A percentile compares a stretch with the other conserved stretches of the same genome.
These are phyloP conservation scores for Hypoxylon intermedium DNA, from an alignment of 495 filamentous ascomycete genomes.

Conservation along the genomic window DNA sequence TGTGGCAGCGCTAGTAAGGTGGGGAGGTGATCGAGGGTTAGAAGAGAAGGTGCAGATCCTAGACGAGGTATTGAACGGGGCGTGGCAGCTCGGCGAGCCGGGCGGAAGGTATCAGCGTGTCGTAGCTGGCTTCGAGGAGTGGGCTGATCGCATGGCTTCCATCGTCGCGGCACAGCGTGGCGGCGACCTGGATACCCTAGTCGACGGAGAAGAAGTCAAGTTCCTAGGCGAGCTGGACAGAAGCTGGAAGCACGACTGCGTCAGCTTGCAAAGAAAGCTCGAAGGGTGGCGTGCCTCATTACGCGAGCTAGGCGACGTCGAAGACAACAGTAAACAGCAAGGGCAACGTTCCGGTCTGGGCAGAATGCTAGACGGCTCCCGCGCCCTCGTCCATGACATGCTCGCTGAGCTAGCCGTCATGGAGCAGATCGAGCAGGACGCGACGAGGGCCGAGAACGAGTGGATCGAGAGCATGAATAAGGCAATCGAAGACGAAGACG, in stretches of 20 bases:
- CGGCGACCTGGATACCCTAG: conserved; percentile 34
- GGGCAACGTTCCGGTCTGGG: conserved; percentile 44
- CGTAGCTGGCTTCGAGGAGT: conserved; percentile 58
- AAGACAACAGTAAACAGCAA: background rate
- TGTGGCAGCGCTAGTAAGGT: conserved; percentile 47
- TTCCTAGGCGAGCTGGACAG: conserved; percentile 53
- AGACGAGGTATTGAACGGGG: conserved; percentile 56
- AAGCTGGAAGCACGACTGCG: conserved; percentile 54
- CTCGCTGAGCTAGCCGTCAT: conserved; percentile 55
- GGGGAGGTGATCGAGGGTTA: conserved; percentile 46
- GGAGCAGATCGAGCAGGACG: conserved; percentile 57
- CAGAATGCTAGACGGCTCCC: conserved; percentile 48
- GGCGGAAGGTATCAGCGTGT: conserved; percentile 58
- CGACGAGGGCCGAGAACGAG: conserved; percentile 48
- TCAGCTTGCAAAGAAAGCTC: conserved; percentile 47
- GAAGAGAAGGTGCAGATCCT: conserved; percentile 60
- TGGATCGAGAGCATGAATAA: conserved; percentile 59
- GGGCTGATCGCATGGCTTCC: conserved; percentile 52
- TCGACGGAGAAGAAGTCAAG: conserved; percentile 34
- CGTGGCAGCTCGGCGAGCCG: conserved; percentile 58
- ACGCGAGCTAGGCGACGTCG: conserved; percentile 41
- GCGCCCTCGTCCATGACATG: conserved; percentile 54
- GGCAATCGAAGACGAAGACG: conserved; percentile 40
- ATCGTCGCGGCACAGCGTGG: conserved; percentile 46
- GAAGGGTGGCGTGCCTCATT: conserved; percentile 52